These are phyloP conservation scores for Fusarium avenaceum DNA, from an alignment of 2,329 filamentous ascomycete genomes.

Conservation along the genomic window DNA sequence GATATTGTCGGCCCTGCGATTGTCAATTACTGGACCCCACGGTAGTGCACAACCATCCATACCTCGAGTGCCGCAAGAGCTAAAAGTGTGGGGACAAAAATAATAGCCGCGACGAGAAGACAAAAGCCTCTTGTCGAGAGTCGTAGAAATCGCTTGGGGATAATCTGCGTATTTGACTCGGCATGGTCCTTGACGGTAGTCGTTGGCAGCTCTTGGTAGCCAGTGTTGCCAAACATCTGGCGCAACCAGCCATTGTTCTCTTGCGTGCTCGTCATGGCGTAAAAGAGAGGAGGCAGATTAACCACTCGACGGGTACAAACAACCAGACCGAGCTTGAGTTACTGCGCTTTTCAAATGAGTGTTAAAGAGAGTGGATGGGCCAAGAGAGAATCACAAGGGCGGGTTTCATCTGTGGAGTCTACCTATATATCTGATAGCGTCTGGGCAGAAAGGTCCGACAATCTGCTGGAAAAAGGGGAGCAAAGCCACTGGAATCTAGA, in stretches of 20 bases:
- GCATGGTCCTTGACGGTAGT: slow-evolving; percentile 24
- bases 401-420: neutral
- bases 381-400: neutral
- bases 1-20: slow-evolving; percentile 22
- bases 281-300: slow-evolving; percentile 19
- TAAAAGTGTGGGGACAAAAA: slow-evolving; percentile 21
- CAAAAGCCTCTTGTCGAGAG: slow-evolving; percentile 10
- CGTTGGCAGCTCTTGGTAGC: slow-evolving; percentile 28
- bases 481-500: slow-evolving; percentile 27
- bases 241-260: slow-evolving; percentile 21
- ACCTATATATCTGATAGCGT: slow-evolving; percentile 20
- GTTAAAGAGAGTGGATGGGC: slow-evolving; percentile 12
- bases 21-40: neutral
- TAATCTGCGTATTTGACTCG: slow-evolving; percentile 7
- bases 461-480: slow-evolving; percentile 20
- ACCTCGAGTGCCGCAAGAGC: slow-evolving; percentile 27
- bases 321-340: neutral
- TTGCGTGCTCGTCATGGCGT: slow-evolving; percentile 1
- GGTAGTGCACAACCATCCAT: neutral
- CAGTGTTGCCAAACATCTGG: slow-evolving; percentile 24
- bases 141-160: slow-evolving; percentile 18
- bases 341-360: slow-evolving; percentile 12
- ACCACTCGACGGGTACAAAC: slow-evolving; percentile 8
- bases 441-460: neutral
- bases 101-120: slow-evolving; percentile 10